These are phyloP conservation scores for Marasmius tenuissimus DNA, from an alignment of 1,284 basidiomycete species.

Conservation along the genomic window DNA sequence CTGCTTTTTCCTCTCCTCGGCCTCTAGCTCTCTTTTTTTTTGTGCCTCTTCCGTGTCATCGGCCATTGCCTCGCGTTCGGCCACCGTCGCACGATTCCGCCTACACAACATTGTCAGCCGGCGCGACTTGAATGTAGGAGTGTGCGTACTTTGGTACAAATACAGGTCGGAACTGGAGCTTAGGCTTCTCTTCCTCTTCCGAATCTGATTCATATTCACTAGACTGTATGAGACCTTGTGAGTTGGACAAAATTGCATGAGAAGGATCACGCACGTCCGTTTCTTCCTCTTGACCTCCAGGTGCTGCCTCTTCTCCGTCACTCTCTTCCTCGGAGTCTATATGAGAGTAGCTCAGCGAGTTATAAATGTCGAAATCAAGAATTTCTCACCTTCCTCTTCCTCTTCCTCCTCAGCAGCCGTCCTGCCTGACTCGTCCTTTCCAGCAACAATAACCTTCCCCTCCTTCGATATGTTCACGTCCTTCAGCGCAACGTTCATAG, in stretches of 20 bases:
- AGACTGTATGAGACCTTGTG: slow-evolving; percentile 42
- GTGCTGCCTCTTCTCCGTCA: slow-evolving; percentile 37
- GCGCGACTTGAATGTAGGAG: not conserved
- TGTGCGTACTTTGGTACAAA: slow-evolving; percentile 84
- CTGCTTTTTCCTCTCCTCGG: slow-evolving; percentile 75
- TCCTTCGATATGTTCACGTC: slow-evolving; percentile 78
- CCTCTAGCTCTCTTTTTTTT: slow-evolving; percentile 61
- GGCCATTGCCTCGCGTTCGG: slow-evolving; percentile 62
- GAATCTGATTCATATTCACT: slow-evolving; percentile 78
- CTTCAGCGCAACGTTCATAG: slow-evolving; percentile 70
- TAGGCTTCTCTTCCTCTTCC: slow-evolving; percentile 63
- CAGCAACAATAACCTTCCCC: slow-evolving; percentile 75
- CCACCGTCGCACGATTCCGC: slow-evolving; percentile 68
- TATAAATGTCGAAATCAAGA: not conserved
- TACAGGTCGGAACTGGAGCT: slow-evolving; percentile 78
- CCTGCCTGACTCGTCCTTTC: slow-evolving; percentile 70
- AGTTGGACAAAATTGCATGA: slow-evolving; percentile 6
- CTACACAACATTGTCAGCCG: slow-evolving; percentile 35
- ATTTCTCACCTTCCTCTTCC: slow-evolving; percentile 24
- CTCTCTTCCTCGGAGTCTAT: slow-evolving; percentile 44
- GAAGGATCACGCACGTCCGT: slow-evolving; percentile 43
- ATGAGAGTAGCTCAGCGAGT: slow-evolving; percentile 4
- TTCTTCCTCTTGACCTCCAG: slow-evolving; percentile 30
- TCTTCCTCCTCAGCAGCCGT: slow-evolving; percentile 49
- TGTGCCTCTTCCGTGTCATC: slow-evolving; percentile 71